These are phyloP conservation scores for Neurospora sp. DNA, from an alignment of 495 filamentous ascomycete species.

Conservation along the genomic window DNA sequence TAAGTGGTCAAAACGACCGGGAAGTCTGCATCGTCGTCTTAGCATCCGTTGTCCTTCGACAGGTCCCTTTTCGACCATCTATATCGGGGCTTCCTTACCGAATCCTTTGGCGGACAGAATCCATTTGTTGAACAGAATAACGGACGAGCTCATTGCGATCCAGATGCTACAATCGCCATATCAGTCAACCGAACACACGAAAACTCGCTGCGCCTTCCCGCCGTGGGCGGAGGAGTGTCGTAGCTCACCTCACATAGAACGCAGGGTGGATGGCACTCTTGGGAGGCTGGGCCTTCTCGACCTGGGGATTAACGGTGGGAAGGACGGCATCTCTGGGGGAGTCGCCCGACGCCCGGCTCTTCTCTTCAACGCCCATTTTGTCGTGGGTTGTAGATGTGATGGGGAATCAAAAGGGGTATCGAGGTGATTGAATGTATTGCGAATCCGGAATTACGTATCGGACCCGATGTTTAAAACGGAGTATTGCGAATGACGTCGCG, in stretches of 20 bases:
- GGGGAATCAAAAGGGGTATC: background rate
- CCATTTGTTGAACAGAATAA: conserved; percentile 99
- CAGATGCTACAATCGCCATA: conserved; percentile 51
- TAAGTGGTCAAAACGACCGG: conserved; percentile 83
- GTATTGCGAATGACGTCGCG: conserved; percentile 6
- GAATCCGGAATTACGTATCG: background rate
- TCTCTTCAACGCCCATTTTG: conserved; percentile 54
- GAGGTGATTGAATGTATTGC: background rate
- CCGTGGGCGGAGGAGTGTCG: conserved; percentile 1
- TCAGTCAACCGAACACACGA: conserved; percentile 6
- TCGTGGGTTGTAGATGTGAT: background rate
- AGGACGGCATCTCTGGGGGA: conserved; percentile 54
- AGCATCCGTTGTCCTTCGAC: background rate
- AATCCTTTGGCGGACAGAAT: conserved; percentile 78
- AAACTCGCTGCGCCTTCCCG: background rate
- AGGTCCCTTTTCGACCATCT: background rate
- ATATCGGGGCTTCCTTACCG: conserved; percentile 45
- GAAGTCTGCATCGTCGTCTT: conserved; percentile 34
- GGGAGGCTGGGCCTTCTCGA: conserved; percentile 55
- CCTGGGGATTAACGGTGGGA: conserved; percentile 65
- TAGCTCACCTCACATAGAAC: conserved; percentile 76
- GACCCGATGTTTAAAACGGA: background rate
- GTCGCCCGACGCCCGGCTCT: conserved; percentile 70
- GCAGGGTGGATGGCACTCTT: conserved; percentile 64
- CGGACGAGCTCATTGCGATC: conserved; percentile 84